Base-by-base conservation (phyloP, 140 eudicot species). In the Ambrosia hybrid region DNA sequence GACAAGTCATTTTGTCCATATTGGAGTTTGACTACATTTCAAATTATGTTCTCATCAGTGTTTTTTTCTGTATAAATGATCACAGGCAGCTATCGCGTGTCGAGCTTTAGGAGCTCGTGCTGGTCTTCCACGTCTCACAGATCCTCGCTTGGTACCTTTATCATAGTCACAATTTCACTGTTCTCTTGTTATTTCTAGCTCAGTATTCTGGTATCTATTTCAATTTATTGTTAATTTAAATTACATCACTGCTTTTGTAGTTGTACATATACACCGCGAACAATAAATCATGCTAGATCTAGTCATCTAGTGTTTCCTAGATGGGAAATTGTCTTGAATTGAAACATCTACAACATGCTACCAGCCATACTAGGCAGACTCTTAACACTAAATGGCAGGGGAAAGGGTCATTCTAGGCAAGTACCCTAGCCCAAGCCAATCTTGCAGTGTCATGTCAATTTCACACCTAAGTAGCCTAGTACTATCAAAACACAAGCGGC, bases 81-180 rank as follows among this genome's bases (percentile, higher is more conserved):
- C 65, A 61, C 92, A 92, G 98, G 98, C 96, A 33, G 92, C 87
- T 36, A 79, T 84, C 2, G 63, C 82, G 43, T 89, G 96, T 60
- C 81, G 95, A 74, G 90, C 83, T 6, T 73, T 92, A 74, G 98
- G 98, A 78, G 98, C 98, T 55, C 81, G 98, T 77, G 76, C 92
- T 64, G 90, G 96, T 73, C 97, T 88, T 81, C 98, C 98, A 41
- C 74, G 39, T 46, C 87, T 79, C 56, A 67, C 85, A 9, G 92
- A 92, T 76, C 90, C 90, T 65, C 89, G 90, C 26, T 76, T 92
- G 71, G 67, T 69, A 12, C 78, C 84, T 59, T 84, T 84, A 78
- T 72, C 77, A 64, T 41, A 53, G 16, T 81, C 75, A 67, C 37
- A 2, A 57, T 7, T 45, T 61, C 17, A 5, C 36, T 26, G 14